Percentiles rank a stretch among this genome's conserved stretches.
phyloP scores from a whole-genome alignment of 495 filamentous ascomycete species.

The Tuber umbilicatum region DNA sequence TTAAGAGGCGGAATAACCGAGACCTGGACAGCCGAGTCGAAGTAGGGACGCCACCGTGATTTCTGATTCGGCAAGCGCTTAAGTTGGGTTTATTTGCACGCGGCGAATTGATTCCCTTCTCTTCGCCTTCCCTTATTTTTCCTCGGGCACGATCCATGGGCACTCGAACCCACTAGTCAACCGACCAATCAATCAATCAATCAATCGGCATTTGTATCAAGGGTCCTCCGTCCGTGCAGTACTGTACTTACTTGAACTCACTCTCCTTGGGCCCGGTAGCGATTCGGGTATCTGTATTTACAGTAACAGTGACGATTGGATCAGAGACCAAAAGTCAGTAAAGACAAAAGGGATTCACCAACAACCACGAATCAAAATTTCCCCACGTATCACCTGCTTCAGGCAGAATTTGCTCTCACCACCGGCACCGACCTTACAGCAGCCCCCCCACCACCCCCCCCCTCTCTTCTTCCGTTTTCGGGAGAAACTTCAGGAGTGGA shows the following conservation, averaged over 20 bases:
- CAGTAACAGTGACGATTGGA: neutral
- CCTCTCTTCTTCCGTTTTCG: neutral
- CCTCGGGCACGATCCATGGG: neutral
- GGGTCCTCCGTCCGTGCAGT: neutral
- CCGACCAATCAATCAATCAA: neutral
- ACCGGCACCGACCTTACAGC: neutral
- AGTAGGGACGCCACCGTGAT: neutral
- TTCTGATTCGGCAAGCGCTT: slow-evolving; percentile 4
- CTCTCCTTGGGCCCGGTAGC: neutral
- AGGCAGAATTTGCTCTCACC: neutral
- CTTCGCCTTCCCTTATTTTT: neutral
- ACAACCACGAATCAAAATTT: neutral
- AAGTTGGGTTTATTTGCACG: neutral
- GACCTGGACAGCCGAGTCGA: neutral
- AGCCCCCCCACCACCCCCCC: neutral
- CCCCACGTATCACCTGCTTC: neutral
- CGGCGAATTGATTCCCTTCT: neutral
- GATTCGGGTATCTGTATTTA: neutral
- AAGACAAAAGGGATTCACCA: neutral
- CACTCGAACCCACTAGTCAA: neutral
- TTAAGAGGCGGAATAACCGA: neutral
- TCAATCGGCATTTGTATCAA: neutral
- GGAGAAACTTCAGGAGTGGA: neutral
- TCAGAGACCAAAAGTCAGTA: neutral
- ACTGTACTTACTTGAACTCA: neutral